Base-by-base conservation (phyloP, 148 eudicot species). In the Polygonum aviculare region DNA sequence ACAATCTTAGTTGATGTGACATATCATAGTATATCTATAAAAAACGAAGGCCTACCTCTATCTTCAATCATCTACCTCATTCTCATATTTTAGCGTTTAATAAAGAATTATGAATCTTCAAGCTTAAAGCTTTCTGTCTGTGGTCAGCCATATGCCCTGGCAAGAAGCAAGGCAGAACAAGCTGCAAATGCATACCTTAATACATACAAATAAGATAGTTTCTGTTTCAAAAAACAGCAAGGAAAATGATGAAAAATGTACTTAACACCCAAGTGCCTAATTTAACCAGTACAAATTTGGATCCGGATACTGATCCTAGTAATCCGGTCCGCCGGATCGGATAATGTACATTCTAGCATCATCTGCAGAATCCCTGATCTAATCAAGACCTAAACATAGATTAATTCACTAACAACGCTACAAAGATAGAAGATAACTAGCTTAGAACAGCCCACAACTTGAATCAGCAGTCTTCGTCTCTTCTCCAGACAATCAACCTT, bases 211-310 rank as follows among this genome's bases (percentile, higher is more conserved):
- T 16, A 67, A 67, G 44, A 67, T 10, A 12, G 72, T 15, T 67
- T 63, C 39, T 63, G 22, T 62, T 41, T 67, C 72, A 67, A 67
- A 41, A 67, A 67, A 67, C 44, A 67, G n/a, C 21, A 67, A 62
- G 15, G 38, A 62, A 62, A 67, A 14, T 67, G 44, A 38, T 38
- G 72, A 67, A 26, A 65, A 15, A 35, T 67, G 38, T 16, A 67
- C 35, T 36, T 35, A 15, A 38, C 72, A 67, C 19, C 72, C 72
- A 67, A 67, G 44, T 36, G 15, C 36, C 60, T 18, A n/a, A 9
- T 38, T 38, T 3, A 36, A 36, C 44, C 72, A 67, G 44, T 36
- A 2, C 72, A 19, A 35, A 65, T 12, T 63, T 63, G 39, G 65
- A 59, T 52, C 18, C 15, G 18, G 15, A 15, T 50, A 50, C 55